Evolutionary conservation across 495 filamentous ascomycete genomes (phyloP).

Genomic region (Chaetomium cochliodes): DNA sequence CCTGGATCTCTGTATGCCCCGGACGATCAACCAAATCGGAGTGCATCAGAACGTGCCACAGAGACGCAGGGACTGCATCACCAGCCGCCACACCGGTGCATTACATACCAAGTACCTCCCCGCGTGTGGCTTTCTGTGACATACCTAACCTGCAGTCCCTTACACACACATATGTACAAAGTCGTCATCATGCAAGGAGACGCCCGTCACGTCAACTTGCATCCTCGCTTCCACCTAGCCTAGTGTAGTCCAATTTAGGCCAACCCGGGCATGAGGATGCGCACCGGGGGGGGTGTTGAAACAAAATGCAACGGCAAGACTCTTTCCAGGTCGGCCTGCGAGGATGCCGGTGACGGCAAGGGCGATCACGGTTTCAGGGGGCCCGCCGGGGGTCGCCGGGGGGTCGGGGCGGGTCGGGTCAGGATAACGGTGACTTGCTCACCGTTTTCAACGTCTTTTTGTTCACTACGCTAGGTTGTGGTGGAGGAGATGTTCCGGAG

Average conservation of each 20-base stretch:
- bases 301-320: conserved; percentile 5
- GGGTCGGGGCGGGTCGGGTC: not conserved
- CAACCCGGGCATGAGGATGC: not conserved
- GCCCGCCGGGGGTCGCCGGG: not conserved
- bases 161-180: no score
- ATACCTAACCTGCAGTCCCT: not conserved
- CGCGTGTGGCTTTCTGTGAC: not conserved
- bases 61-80: not conserved
- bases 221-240: not conserved
- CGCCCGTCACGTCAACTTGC: not conserved
- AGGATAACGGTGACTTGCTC: not conserved
- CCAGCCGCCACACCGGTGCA: not conserved
- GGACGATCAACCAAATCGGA: not conserved
- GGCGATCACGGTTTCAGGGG: conserved; percentile 19
- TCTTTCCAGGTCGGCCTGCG: not conserved
- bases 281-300: conserved; percentile 3
- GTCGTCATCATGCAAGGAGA: no score
- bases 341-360: conserved; percentile 12
- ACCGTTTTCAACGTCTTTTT: not conserved
- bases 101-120: no score
- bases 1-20: no score
- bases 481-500: no score
- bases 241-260: no score
- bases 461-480: no score
- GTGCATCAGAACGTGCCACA: not conserved